Conservation (phyloP, 2,329 filamentous ascomycete species). For the Aspergillus luchuensis region DNA sequence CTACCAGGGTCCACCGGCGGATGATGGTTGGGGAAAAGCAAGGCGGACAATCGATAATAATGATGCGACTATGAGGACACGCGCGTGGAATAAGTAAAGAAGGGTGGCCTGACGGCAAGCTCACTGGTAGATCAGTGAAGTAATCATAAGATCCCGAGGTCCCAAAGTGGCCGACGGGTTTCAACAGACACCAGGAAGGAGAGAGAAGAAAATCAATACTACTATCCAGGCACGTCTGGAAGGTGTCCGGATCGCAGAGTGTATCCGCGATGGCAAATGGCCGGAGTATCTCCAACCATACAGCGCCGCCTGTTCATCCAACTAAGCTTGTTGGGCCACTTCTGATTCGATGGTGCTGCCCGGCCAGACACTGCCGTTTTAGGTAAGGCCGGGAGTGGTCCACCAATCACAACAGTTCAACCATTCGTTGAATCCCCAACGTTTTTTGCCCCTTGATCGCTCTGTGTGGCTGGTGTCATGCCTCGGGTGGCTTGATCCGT, state of each 20-base stretch:
- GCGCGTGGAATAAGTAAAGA: background rate
- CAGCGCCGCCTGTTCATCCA: background rate
- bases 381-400: conserved; percentile 4
- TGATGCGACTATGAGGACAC: conserved; percentile 6
- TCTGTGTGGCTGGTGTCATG: conserved; percentile 5
- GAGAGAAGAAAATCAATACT: background rate
- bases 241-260: background rate
- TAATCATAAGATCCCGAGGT: conserved; percentile 37
- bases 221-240: background rate
- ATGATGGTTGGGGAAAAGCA: conserved; percentile 27
- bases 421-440: conserved; percentile 38
- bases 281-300: conserved; percentile 13
- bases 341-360: conserved; percentile 17
- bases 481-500: conserved; percentile 3
- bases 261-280: background rate
- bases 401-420: conserved; percentile 13
- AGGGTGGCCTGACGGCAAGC: conserved; percentile 16
- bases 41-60: conserved; percentile 16
- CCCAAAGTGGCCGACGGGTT: background rate
- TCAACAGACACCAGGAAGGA: conserved; percentile 1
- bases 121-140: conserved; percentile 3
- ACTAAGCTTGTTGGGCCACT: conserved; percentile 22
- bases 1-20: conserved; percentile 20
- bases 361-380: conserved; percentile 13
- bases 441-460: conserved; percentile 26